Evolutionary conservation across 176 grass and related monocot genomes (phyloP).

Genomic region (Oryza meyeriana): DNA sequence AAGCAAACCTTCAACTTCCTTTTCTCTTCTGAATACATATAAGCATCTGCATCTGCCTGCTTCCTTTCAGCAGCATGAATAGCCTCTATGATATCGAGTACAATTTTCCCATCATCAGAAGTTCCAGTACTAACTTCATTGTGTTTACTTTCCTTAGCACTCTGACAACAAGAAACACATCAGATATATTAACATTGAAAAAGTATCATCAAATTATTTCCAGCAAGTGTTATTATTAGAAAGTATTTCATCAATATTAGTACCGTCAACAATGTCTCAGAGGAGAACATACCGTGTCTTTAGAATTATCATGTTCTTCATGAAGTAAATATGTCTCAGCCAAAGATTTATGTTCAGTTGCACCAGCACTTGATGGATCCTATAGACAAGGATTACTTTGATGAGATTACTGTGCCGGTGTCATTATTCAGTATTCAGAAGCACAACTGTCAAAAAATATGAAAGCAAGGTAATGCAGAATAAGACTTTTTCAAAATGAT

Average conservation of each 20-base stretch:
- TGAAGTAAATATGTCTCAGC: conserved; percentile 77
- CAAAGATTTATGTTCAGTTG: conserved; percentile 64
- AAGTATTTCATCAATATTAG: neutral
- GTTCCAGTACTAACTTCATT: conserved; percentile 29
- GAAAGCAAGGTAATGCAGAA: conserved; percentile 7
- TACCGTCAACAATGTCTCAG: neutral
- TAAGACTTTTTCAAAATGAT: neutral
- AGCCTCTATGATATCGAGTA: conserved; percentile 87
- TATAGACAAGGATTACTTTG: conserved; percentile 40
- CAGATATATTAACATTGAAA: conserved; percentile 7
- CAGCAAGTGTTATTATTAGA: conserved; percentile 1
- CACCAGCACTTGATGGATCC: conserved; percentile 37
- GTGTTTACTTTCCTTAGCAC: conserved; percentile 36
- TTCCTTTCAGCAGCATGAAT: conserved; percentile 91
- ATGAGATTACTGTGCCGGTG: conserved; percentile 14
- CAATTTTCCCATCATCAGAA: conserved; percentile 62
- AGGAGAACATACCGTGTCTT: conserved; percentile 34
- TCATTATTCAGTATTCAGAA: conserved; percentile 11
- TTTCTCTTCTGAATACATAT: conserved; percentile 94
- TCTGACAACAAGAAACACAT: conserved; percentile 24
- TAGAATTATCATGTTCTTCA: conserved; percentile 43
- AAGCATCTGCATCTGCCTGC: conserved; percentile 89
- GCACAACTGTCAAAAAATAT: neutral
- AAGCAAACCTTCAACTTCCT: conserved; percentile 80
- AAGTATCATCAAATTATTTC: conserved; percentile 9